Conservation (phyloP, 192 early-diverging fungal genomes). For the Geranomyces michiganensis region DNA sequence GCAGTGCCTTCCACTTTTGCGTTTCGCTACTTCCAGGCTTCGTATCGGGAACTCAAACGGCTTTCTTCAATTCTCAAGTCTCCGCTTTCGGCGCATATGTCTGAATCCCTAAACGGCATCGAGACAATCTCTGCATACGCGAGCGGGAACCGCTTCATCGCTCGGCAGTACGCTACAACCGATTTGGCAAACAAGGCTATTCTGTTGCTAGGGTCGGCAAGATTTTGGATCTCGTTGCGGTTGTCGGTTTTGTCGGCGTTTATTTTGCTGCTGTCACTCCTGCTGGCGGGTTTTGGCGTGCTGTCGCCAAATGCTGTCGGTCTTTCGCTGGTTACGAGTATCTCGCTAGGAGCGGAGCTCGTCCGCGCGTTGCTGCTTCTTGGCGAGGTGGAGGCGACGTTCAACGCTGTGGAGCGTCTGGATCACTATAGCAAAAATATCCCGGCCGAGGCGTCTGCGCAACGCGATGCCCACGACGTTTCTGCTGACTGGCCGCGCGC, state of each 20-base stretch:
- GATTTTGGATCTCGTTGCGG: slow-evolving; percentile 10
- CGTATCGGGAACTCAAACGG: slow-evolving; percentile 32
- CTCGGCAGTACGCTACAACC: slow-evolving; percentile 10
- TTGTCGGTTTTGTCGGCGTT: slow-evolving; percentile 7
- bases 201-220: slow-evolving; percentile 6
- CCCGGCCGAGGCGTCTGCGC: slow-evolving; percentile 52
- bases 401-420: slow-evolving; percentile 57
- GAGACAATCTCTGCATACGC: slow-evolving; percentile 5
- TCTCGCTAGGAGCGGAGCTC: not conserved
- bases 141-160: not conserved
- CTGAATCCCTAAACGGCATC: slow-evolving; percentile 11
- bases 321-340: slow-evolving; percentile 1
- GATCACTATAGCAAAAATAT: slow-evolving; percentile 44
- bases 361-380: not conserved
- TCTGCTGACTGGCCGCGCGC: slow-evolving; percentile 37
- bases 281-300: slow-evolving; percentile 1
- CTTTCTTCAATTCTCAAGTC: slow-evolving; percentile 17
- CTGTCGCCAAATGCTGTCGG: not conserved
- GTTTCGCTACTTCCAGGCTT: slow-evolving; percentile 28
- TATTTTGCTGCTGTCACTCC: not conserved
- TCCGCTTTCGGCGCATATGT: slow-evolving; percentile 14
- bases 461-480: slow-evolving; percentile 47
- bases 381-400: slow-evolving; percentile 4
- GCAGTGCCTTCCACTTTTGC: not conserved
- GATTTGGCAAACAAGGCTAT: slow-evolving; percentile 11